Conservation (phyloP, 225 moss, liverwort and hornwort species). For the Straminergon stramineum region DNA sequence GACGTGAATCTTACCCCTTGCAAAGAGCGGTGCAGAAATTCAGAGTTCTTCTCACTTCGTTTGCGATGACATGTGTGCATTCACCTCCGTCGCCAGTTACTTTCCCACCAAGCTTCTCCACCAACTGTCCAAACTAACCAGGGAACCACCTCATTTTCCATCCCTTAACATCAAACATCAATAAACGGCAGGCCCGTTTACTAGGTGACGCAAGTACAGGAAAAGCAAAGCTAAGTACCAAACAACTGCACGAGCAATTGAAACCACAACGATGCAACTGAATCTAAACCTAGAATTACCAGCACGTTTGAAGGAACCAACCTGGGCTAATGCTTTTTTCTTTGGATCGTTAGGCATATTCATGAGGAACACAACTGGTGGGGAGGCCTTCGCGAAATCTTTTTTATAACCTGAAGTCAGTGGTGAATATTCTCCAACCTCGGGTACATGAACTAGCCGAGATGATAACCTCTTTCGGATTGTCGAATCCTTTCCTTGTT, state of each 20-base stretch:
- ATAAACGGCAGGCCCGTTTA: background rate
- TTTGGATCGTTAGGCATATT: constrained; percentile 59
- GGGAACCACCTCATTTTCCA: background rate
- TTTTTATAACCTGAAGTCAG: background rate
- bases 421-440: background rate
- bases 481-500: background rate
- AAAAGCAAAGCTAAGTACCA: background rate
- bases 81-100: constrained; percentile 61
- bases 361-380: constrained; percentile 49
- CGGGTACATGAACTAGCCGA: constrained; percentile 20
- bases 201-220: background rate
- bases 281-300: background rate
- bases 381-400: background rate
- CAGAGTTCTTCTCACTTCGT: constrained; percentile 73
- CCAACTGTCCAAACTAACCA: constrained; percentile 27
- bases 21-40: constrained; percentile 89
- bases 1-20: constrained; percentile 40
- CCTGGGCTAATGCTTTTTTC: constrained; percentile 60
- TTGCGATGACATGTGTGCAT: constrained; percentile 76
- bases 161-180: background rate
- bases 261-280: background rate
- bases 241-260: background rate
- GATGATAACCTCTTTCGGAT: constrained; percentile 23
- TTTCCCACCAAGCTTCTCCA: constrained; percentile 58
- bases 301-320: background rate